Percentiles rank a stretch among this genome's conserved stretches.
phyloP scores from a whole-genome alignment of 345 rosid genomes.

The Heritiera fomes region DNA sequence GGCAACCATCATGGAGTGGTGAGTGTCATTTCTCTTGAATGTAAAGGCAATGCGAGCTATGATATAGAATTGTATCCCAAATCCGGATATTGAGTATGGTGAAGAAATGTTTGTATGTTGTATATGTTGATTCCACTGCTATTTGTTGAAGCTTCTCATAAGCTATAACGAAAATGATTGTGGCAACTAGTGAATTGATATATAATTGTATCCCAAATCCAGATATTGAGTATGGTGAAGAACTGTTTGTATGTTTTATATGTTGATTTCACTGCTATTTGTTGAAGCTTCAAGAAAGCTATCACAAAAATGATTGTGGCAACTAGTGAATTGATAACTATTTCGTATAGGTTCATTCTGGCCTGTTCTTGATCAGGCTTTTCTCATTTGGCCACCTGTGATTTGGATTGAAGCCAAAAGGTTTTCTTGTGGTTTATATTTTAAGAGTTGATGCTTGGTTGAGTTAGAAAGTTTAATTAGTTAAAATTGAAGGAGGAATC shows the following conservation, averaged over 20 bases:
- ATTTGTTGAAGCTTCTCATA: not conserved
- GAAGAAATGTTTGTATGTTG: not conserved
- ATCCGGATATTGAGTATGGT: not conserved
- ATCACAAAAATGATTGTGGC: not conserved
- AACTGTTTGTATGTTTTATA: not conserved
- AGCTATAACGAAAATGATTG: not conserved
- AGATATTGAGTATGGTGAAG: not conserved
- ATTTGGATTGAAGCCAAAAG: slow-evolving; percentile 13
- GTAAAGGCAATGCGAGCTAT: not conserved
- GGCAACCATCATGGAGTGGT: slow-evolving; percentile 99
- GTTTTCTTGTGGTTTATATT: not conserved
- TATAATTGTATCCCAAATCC: not conserved
- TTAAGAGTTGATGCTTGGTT: not conserved
- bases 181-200: not conserved
- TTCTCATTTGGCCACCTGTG: not conserved
- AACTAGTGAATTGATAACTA: not conserved
- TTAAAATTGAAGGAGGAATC: not conserved
- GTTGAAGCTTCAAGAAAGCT: not conserved
- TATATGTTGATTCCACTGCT: not conserved
- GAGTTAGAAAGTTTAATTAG: not conserved
- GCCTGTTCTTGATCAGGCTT: not conserved
- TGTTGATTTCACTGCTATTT: slow-evolving; percentile 4
- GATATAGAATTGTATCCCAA: not conserved
- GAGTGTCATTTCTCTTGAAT: slow-evolving; percentile 23
- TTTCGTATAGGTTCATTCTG: not conserved